Evolutionary conservation across 257 asterid species (phyloP), one percentile per base, ranked within the genome.

Genomic region (Fraxinus quadrangulata): DNA sequence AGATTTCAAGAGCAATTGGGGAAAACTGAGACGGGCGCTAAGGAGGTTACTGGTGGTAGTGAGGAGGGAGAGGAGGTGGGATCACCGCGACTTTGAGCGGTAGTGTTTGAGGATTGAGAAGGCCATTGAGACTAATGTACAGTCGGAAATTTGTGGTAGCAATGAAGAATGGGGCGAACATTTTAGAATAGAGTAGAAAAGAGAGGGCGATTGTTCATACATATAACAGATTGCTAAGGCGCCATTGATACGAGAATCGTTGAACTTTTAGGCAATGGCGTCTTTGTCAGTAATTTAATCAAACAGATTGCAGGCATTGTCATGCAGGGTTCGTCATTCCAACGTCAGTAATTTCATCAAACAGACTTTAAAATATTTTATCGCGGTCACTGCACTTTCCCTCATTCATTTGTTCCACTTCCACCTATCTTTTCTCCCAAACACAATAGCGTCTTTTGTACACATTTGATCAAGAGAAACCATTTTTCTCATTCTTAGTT

Each of bases 51-150:
- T 34, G 30, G 85, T 16, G 56, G 90, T 37, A 74, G 88, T 68
- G 74, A 89, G 73, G 71, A 92, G 87, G 49, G 94, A 83, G 54
- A 92, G 96, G 79, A 95, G 95, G 76, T 92, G 75, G 21, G 89
- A 84, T 97, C 99, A 93, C 67, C 99, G 89, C 76, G 97, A 82
- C 81, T 89, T 93, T n/a, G 98, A 93, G 74, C 97, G 97, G 83
- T 89, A 97, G 87, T 95, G 91, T 76, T 85, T 89, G 76, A 95
- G 96, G 76, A 89, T 89, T 19, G 94, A 87, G 70, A 90, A 89
- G 61, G 94, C 92, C 45, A 86, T 83, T 67, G 89, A 68, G 78
- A 91, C 92, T n/a, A 89, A 2, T 6, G 70, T 70, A 67, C 81
- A 86, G 0, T 85, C 88, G 7, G 88, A 3, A 51, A 78, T 71